Percentiles rank a stretch among this genome's conserved stretches.
Evolutionary conservation across 768 basidiomycete species (phyloP).

Genomic region (Plicaturopsis crispa): DNA sequence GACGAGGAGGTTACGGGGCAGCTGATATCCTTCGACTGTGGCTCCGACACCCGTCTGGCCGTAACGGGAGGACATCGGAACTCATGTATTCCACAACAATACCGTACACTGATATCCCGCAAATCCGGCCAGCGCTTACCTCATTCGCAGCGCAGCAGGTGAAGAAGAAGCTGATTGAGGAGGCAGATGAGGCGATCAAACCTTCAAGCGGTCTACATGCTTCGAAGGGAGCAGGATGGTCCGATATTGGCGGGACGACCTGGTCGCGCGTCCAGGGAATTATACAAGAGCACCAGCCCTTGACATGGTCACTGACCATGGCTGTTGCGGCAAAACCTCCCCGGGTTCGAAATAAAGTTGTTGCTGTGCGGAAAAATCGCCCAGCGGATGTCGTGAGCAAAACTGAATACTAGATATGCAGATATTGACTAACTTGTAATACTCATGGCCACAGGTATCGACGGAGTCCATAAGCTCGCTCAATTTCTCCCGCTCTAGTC

Average conservation of each 20-base stretch:
- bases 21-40: constrained; percentile 1
- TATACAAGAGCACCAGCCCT: not conserved
- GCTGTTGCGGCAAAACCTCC: not conserved
- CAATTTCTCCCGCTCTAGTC: not conserved
- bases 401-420: not conserved
- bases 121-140: not conserved
- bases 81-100: not conserved
- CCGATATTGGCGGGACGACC: constrained; percentile 2
- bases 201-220: constrained; percentile 3
- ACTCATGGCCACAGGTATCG: too few relatives aligned
- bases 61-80: too few relatives aligned
- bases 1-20: not conserved
- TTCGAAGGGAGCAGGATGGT: constrained; percentile 2
- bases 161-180: constrained; percentile 1
- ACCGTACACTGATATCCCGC: constrained; percentile 1
- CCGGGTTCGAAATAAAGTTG: not conserved
- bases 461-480: constrained; percentile 2
- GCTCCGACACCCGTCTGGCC: not conserved
- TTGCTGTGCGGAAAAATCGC: not conserved
- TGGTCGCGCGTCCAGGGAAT: too few relatives aligned
- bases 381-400: not conserved
- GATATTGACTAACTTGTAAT: too few relatives aligned
- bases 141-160: constrained; percentile 3
- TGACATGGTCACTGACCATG: not conserved
- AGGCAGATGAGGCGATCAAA: constrained; percentile 1